Base-by-base conservation (phyloP, 2,329 filamentous ascomycete genomes). In the Nakataea oryzae region DNA sequence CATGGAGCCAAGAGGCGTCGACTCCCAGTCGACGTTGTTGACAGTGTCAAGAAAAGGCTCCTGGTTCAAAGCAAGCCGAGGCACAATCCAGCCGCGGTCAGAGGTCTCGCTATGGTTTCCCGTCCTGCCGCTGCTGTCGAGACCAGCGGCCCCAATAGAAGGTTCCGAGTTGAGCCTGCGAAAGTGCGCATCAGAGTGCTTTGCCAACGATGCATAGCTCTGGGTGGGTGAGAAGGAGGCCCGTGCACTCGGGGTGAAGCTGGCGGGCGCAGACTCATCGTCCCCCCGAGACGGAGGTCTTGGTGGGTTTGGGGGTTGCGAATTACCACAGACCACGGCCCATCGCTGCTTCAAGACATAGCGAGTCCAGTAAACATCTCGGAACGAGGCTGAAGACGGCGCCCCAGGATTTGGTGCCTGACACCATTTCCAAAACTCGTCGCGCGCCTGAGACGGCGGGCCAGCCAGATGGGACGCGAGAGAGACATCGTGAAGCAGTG, bases 1-100 rank as follows among this genome's bases (percentile, higher is more conserved):
- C 66, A 79, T 74, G 1, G 75, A 73, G 0, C 79, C 79, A 2
- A 81, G 70, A 12, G 76, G 74, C 0, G 78, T 81, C 7, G 66
- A 66, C 1, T 70, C 70, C 79, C 79, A 82, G 67, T 81, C 72
- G 7, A 79, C 68, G 27, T 67, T 73, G 47, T 76, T 71, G 54
- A 78, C 70, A 2, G 72, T 67, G 54, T 74, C 69, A 21, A 73
- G 68, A 54, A 74, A 76, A 1, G 71, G 71, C 17, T 69, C 71
- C 61, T 73, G 69, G 54, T 74, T 71, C 59, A 66, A 57, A 54
- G 26, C 55, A 11, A 61, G 34, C n/a, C 32, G 30, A 3, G 57
- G 30, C 6, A 60, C 54, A 29, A 58, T 50, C 62, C 62, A 63
- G 21, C 14, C 56, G 27, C 56, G 47, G 14, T 59, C 55, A 24